Percentiles rank a stretch among this genome's conserved stretches.
Conservation (phyloP, 225 moss, liverwort and hornwort genomes). For the Polytrichum formosum region DNA sequence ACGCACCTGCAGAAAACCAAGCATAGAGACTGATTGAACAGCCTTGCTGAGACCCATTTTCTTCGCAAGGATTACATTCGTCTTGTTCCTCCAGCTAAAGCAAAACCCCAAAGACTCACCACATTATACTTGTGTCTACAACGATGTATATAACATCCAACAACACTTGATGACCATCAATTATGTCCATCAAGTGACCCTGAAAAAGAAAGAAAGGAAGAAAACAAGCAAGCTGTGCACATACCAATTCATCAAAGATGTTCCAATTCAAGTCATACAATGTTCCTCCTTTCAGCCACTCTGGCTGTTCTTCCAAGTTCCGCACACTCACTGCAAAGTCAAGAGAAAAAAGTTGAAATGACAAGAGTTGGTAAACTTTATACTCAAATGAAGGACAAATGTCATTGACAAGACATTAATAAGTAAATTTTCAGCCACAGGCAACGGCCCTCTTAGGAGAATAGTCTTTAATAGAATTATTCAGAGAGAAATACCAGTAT, state of each 20-base stretch:
- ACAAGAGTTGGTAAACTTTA: not conserved
- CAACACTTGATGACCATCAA: no score
- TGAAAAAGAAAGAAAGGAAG: not conserved
- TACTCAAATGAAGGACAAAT: not conserved
- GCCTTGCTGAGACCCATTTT: slow-evolving; percentile 99
- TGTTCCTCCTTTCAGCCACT: slow-evolving; percentile 95
- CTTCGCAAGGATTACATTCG: slow-evolving; percentile 96
- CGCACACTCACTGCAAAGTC: slow-evolving; percentile 69
- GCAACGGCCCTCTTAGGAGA: no score
- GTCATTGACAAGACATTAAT: no score
- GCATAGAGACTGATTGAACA: slow-evolving; percentile 97
- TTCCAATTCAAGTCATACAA: slow-evolving; percentile 94
- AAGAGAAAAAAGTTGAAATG: no score
- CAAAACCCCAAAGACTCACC: slow-evolving; percentile 15
- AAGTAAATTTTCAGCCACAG: no score
- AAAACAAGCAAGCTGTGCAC: slow-evolving; percentile 3
- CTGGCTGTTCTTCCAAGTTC: slow-evolving; percentile 91
- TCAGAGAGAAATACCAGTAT: no score
- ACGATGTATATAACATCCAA: no score
- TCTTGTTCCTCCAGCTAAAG: slow-evolving; percentile 96
- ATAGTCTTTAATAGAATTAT: no score
- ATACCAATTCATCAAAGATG: slow-evolving; percentile 98
- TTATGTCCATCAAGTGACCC: no score
- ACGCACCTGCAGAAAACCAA: slow-evolving; percentile 89
- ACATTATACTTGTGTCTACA: not conserved